Evolutionary conservation across 169 alveolate species (phyloP).

Genomic region (Eimeria falciformis): DNA sequence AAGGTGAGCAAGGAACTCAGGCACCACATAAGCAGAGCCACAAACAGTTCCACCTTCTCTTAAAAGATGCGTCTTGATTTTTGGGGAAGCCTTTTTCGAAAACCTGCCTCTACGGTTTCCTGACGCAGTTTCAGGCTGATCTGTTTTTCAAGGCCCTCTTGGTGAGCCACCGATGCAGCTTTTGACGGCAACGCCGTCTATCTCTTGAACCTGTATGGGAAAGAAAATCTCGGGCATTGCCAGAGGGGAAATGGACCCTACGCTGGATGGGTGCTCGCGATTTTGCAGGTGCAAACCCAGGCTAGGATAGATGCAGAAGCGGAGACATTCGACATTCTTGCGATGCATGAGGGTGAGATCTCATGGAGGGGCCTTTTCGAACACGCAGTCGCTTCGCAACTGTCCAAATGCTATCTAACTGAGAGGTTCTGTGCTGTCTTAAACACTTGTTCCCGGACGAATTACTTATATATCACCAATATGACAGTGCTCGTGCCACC

Average conservation of each 20-base stretch:
- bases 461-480: too few relatives aligned
- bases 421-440: too few relatives aligned
- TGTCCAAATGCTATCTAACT: too few relatives aligned
- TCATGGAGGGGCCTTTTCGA: too few relatives aligned
- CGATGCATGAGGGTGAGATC: slow-evolving; percentile 56
- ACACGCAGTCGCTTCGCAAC: too few relatives aligned
- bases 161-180: not conserved
- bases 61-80: not conserved
- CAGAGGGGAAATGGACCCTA: not conserved
- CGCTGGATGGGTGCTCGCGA: not conserved
- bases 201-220: not conserved
- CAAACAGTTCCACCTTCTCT: not conserved
- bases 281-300: slow-evolving; percentile 55
- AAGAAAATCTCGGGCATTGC: not conserved
- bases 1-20: not conserved
- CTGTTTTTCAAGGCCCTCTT: slow-evolving; percentile 41
- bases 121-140: slow-evolving; percentile 43
- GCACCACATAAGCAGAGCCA: too few relatives aligned
- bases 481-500: too few relatives aligned
- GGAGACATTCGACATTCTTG: slow-evolving; percentile 51
- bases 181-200: not conserved
- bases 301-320: slow-evolving; percentile 62
- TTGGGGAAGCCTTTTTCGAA: not conserved
- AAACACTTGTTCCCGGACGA: too few relatives aligned
- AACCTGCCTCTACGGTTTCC: not conserved